Evolutionary conservation across 2,329 filamentous ascomycete species (phyloP), one percentile per base, ranked within the genome.

Genomic region (Monilinia fructicola): DNA sequence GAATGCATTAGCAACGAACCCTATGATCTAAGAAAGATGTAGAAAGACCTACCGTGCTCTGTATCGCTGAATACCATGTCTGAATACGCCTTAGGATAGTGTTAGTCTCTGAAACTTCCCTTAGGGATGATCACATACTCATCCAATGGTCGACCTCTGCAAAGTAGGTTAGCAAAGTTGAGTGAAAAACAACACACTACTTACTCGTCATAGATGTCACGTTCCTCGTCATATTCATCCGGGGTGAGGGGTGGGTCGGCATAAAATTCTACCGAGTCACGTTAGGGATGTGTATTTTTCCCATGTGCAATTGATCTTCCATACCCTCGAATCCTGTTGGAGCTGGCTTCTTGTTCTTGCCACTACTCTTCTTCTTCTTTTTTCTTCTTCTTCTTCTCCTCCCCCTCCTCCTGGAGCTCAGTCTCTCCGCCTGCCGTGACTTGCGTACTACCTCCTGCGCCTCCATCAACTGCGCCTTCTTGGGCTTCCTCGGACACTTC

Each of bases 31-130:
- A 60, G 4, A 40, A 40, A 50, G 28, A 23, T 40, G 1, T 60
- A 26, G 38, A 21, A 50, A 40, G 46, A 40, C n/a, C 44, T 60
- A 60, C 58, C 44, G 58, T 50, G 85, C 83, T 69, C 90, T 87
- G 79, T 89, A 99, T 18, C 92, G 89, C 71, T 93, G 88, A 65
- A 98, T 90, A 56, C 92, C 92, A 95, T 35, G 88, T 85, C 74
- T 97, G 89, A 52, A 98, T 92, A 56, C 95, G 92, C 66, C 90
- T 75, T 53, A 18, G 21, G 10, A 48, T 12, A 54, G 5, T 42
- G 46, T 74, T 65, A 74, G 71, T 54, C 48, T 18, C 46, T 42
- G 44, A 7, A 42, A n/a, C 4, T 35, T 26, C 48, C 26, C 12
- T 71, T 55, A 63, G 26, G 50, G 42, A 44, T 46, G 21, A 35